Evolutionary conservation across 129 eudicot genomes (phyloP).

Genomic region (Helianthus tuberosus): DNA sequence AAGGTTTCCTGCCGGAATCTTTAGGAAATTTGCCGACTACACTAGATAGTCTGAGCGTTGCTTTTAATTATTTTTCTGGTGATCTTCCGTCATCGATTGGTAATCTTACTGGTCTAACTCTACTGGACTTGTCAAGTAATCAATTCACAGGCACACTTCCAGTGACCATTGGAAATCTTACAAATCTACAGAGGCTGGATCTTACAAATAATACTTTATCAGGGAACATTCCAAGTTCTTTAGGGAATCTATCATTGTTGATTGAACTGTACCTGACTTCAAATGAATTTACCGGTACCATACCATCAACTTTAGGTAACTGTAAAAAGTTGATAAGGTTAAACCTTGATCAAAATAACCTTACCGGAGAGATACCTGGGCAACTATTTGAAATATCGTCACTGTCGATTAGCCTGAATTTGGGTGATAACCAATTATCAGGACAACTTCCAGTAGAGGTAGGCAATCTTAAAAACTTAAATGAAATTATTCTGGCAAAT

Average conservation of each 20-base stretch:
- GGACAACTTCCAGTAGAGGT: slow-evolving; percentile 40
- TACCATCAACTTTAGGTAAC: slow-evolving; percentile 34
- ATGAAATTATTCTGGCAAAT: slow-evolving; percentile 13
- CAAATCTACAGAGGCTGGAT: slow-evolving; percentile 16
- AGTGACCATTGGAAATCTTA: slow-evolving; percentile 27
- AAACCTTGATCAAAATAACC: slow-evolving; percentile 30
- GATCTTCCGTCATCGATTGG: slow-evolving; percentile 31
- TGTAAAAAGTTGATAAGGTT: slow-evolving; percentile 24
- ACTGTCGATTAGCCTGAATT: slow-evolving; percentile 29
- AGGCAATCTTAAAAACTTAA: slow-evolving; percentile 28
- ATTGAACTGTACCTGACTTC: slow-evolving; percentile 17
- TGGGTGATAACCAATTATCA: slow-evolving; percentile 32
- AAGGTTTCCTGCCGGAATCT: slow-evolving; percentile 29
- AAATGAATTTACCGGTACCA: slow-evolving; percentile 20
- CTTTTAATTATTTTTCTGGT: slow-evolving; percentile 19
- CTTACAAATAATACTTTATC: slow-evolving; percentile 12
- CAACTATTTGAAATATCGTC: slow-evolving; percentile 23
- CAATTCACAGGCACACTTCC: slow-evolving; percentile 29
- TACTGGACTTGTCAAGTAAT: slow-evolving; percentile 21
- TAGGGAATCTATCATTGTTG: slow-evolving; percentile 31
- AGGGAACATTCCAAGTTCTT: slow-evolving; percentile 29
- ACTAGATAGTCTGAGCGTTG: background rate
- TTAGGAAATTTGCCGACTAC: slow-evolving; percentile 30
- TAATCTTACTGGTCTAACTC: slow-evolving; percentile 24
- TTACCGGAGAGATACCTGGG: slow-evolving; percentile 37